These are phyloP conservation scores for Syzygium aqueum DNA, from an alignment of 345 rosid species.

Conservation along the genomic window DNA sequence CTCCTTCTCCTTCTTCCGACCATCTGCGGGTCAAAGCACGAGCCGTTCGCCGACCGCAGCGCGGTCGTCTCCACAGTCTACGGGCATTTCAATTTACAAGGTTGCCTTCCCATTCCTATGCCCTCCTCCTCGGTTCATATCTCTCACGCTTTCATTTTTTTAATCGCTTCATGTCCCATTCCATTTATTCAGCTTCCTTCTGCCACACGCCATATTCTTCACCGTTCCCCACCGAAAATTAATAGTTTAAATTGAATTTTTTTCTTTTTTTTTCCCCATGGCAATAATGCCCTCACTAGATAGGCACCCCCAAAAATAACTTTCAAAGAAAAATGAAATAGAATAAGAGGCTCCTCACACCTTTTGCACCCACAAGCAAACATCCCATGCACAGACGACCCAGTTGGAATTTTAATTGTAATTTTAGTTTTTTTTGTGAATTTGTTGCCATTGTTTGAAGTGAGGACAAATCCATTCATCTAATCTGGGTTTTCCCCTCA, in stretches of 20 bases:
- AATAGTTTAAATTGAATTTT: neutral
- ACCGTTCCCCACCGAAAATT: conserved; percentile 17
- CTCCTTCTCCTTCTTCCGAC: neutral
- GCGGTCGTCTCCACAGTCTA: conserved; percentile 47
- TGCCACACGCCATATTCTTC: conserved; percentile 20
- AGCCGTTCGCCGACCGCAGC: conserved; percentile 74
- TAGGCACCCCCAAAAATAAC: neutral
- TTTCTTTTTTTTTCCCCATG: neutral
- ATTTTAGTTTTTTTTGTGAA: neutral
- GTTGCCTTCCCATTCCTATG: neutral
- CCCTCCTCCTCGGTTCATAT: neutral
- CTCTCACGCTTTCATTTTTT: neutral
- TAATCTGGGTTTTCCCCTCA: neutral
- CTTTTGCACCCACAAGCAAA: conserved; percentile 31
- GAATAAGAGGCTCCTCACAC: neutral
- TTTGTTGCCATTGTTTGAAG: neutral
- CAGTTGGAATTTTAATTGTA: neutral
- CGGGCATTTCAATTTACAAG: conserved; percentile 62
- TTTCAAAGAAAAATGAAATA: neutral
- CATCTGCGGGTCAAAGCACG: conserved; percentile 45
- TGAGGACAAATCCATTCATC: neutral
- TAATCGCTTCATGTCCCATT: neutral
- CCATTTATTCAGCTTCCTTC: conserved; percentile 13
- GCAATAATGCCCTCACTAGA: neutral
- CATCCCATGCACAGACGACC: conserved; percentile 3